Evolutionary conservation across 129 eudicot species (phyloP).

Genomic region (Escallonia herrerae): DNA sequence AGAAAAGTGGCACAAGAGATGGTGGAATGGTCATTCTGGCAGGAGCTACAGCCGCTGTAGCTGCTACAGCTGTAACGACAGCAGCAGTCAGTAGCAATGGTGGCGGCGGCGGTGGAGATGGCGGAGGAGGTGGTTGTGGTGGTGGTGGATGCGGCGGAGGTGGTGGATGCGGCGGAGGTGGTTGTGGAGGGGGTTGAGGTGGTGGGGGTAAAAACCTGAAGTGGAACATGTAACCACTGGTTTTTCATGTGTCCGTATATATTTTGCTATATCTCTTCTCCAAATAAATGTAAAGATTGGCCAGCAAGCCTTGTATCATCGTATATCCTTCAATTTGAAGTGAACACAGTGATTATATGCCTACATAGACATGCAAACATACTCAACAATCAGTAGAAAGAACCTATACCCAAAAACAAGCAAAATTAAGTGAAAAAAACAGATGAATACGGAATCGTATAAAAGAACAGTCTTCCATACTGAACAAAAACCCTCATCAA

Average conservation of each 20-base stretch:
- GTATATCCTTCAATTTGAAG: too few relatives aligned
- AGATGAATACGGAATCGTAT: too few relatives aligned
- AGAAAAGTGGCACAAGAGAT: conserved; percentile 5
- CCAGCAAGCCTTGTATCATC: background rate
- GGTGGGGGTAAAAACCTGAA: background rate
- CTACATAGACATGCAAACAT: too few relatives aligned
- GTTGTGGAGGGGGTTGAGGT: background rate
- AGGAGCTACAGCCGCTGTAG: conserved; percentile 24
- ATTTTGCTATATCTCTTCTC: background rate
- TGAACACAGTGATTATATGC: too few relatives aligned
- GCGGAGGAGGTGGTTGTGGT: conserved; percentile 3
- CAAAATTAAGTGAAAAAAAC: too few relatives aligned
- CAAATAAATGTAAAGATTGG: background rate
- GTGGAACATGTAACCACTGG: background rate
- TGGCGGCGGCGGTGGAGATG: conserved; percentile 9
- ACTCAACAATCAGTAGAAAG: too few relatives aligned
- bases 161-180: background rate
- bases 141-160: background rate
- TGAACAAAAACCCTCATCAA: too few relatives aligned
- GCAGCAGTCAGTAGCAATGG: conserved; percentile 5
- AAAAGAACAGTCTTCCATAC: too few relatives aligned
- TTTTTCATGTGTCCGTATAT: background rate
- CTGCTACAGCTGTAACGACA: conserved; percentile 10
- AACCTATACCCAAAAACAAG: too few relatives aligned
- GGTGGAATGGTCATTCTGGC: conserved; percentile 29